Evolutionary conservation across 140 eudicot species (phyloP), one percentile per base, ranked within the genome.

Genomic region (Ambrosia hybrid): DNA sequence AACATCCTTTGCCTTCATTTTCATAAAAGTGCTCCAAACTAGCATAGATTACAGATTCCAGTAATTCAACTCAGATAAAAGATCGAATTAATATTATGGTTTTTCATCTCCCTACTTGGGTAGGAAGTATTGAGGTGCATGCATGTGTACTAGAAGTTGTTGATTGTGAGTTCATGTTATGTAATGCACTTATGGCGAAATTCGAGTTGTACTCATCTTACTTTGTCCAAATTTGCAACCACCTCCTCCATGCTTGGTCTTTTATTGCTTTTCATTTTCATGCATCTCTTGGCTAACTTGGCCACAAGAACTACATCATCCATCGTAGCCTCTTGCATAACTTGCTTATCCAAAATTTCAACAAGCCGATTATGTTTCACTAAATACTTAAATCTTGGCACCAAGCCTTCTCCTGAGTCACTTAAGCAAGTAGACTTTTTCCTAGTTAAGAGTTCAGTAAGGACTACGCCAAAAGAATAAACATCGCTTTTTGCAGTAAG

Each of bases 11-110:
- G 41, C 4, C 5, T 37, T 37, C 41, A 37, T 37, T 4, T 3
- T 37, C 41, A 4, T 3, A 3, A 37, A 37, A 21, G 30, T 21
- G 85, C 39, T 90, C 96, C 78, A 89, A 63, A 81, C 7, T 41
- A 41, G 46, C 46, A 41, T 21, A 21, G 46, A 6, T 41, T 41
- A 41, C 46, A 41, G 7, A 4, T 41, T 41, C 6, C 4, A 2
- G 45, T 5, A 39, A 3, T 39, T 39, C 45, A 5, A 39, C 5
- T 39, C 45, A 39, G 45, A 39, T 39, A 39, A 39, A 2, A 39
- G 45, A 39, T 39, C 45, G n/a, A n/a, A n/a, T n/a, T 39, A 5
- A 41, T 41, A 41, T 4, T 41, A 6, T 6, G 46, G 46, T 6
- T 41, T 41, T 0, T 41, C 46, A 3, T 41, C 46, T 41, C 7